These are phyloP conservation scores for Exophiala calicioides DNA, from an alignment of 2,329 filamentous ascomycete species.

Conservation along the genomic window DNA sequence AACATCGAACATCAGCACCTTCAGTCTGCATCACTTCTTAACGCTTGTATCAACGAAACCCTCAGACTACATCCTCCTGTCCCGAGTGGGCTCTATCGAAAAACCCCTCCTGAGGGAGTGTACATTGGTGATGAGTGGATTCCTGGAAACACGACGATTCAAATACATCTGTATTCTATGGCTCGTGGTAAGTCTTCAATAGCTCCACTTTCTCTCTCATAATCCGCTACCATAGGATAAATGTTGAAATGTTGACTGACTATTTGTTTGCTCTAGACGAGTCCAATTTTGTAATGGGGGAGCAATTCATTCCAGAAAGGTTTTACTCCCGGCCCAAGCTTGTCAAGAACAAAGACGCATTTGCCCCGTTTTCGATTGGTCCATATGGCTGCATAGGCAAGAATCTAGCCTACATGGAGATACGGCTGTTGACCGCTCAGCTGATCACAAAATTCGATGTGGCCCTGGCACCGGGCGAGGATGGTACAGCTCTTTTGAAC, in stretches of 20 bases:
- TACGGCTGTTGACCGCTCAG: conserved; percentile 26
- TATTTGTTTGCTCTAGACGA: conserved; percentile 5
- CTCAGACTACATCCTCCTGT: conserved; percentile 44
- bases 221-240: too few relatives aligned
- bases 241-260: neutral
- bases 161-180: conserved; percentile 1
- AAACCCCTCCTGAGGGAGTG: conserved; percentile 42
- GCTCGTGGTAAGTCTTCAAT: conserved; percentile 1
- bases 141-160: neutral
- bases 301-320: conserved; percentile 42
- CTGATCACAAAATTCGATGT: conserved; percentile 32
- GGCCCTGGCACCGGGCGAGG: conserved; percentile 30
- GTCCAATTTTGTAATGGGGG: conserved; percentile 31
- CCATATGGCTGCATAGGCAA: conserved; percentile 34
- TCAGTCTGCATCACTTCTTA: conserved; percentile 33
- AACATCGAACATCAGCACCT: conserved; percentile 8
- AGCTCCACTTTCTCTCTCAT: too few relatives aligned
- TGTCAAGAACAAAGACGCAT: conserved; percentile 34
- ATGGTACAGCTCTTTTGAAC: conserved; percentile 14
- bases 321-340: conserved; percentile 40
- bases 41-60: conserved; percentile 44
- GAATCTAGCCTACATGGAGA: conserved; percentile 32
- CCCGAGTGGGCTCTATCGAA: conserved; percentile 37
- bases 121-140: neutral
- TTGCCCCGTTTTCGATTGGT: conserved; percentile 38